phyloP scores from a whole-genome alignment of 345 rosid genomes.

The Eutrema japonicum region DNA sequence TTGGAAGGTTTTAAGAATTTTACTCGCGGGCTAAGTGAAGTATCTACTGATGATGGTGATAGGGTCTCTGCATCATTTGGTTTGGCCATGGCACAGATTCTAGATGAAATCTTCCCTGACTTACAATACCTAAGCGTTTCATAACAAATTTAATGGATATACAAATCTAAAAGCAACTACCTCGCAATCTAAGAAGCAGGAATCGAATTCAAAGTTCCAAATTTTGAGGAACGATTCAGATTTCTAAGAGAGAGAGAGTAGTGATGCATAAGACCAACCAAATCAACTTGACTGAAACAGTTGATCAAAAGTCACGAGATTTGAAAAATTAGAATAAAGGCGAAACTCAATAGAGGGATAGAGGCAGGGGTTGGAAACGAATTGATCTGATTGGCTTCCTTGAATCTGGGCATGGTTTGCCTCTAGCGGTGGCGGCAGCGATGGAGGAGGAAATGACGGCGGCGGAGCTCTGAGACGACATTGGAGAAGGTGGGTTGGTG shows the following conservation, averaged over 20 bases:
- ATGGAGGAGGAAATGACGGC: slow-evolving; percentile 31
- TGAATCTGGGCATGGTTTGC: slow-evolving; percentile 14
- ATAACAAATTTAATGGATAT: not conserved
- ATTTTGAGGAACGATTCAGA: not conserved
- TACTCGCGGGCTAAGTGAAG: slow-evolving; percentile 80
- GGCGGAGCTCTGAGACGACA: slow-evolving; percentile 38
- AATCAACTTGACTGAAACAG: not conserved
- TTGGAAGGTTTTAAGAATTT: slow-evolving; percentile 86
- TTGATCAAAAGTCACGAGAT: not conserved
- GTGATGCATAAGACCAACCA: not conserved
- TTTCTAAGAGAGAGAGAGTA: not conserved
- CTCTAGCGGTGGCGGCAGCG: not conserved
- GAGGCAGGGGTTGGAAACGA: slow-evolving; percentile 42
- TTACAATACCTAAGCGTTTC: slow-evolving; percentile 37
- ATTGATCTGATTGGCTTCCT: slow-evolving; percentile 44
- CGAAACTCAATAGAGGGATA: slow-evolving; percentile 46
- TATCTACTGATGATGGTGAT: slow-evolving; percentile 52
- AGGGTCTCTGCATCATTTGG: slow-evolving; percentile 44
- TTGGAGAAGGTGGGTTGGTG: slow-evolving; percentile 46
- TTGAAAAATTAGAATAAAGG: not conserved
- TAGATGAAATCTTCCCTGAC: slow-evolving; percentile 39
- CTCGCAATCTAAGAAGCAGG: not conserved
- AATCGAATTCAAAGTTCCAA: not conserved
- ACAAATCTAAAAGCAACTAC: not conserved
- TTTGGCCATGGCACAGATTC: slow-evolving; percentile 52